Conservation (phyloP, 306 rosid genomes). For the Rosa persica region DNA sequence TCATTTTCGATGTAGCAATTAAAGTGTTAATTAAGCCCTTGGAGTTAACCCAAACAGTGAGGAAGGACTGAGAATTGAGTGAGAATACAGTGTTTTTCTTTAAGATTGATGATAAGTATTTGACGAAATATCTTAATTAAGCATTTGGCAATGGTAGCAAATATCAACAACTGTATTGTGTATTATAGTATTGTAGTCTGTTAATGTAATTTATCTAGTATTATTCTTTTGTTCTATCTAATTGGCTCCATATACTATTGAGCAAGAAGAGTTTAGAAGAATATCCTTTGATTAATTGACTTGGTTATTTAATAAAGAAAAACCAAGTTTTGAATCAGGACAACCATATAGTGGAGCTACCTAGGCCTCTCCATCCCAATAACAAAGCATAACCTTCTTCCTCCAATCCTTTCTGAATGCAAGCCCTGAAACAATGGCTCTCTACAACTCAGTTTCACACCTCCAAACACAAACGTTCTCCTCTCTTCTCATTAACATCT, state of each 20-base stretch:
- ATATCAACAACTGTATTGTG: too few relatives aligned
- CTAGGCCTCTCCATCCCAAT: conserved; percentile 9
- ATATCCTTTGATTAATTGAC: not conserved
- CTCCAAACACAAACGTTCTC: conserved; percentile 3
- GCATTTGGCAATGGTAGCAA: not conserved
- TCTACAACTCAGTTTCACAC: conserved; percentile 22
- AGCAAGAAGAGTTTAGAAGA: not conserved
- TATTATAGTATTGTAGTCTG: too few relatives aligned
- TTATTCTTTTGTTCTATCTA: not conserved
- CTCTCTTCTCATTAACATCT: conserved; percentile 14
- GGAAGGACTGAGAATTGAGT: too few relatives aligned
- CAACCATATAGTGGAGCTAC: conserved; percentile 18
- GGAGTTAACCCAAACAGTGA: too few relatives aligned
- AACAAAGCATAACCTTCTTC: conserved; percentile 2
- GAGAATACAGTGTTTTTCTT: too few relatives aligned
- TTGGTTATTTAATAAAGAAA: not conserved
- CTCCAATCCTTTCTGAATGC: conserved; percentile 2
- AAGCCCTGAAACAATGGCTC: conserved; percentile 32
- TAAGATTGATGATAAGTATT: too few relatives aligned
- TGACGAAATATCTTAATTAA: too few relatives aligned
- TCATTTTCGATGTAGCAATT: not conserved
- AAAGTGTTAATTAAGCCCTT: too few relatives aligned
- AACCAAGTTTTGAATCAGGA: conserved; percentile 4
- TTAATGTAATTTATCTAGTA: too few relatives aligned
- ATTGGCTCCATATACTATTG: not conserved